phyloP scores from a whole-genome alignment of 768 basidiomycete genomes.

The Suillus cothurnatus region DNA sequence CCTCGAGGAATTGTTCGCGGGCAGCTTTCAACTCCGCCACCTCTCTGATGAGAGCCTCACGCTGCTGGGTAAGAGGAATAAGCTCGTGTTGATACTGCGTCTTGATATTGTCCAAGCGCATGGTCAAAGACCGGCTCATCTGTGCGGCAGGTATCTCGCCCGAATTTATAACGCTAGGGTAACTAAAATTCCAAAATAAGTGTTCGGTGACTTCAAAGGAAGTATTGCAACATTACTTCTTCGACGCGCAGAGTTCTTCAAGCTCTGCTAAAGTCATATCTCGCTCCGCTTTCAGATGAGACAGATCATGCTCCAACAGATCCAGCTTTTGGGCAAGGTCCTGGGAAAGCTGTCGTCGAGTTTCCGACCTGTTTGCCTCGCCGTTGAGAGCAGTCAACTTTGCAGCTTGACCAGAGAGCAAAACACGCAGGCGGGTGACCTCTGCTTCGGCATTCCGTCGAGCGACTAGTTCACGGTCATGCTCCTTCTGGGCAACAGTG shows the following conservation, averaged over 20 bases:
- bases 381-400: conserved; percentile 83
- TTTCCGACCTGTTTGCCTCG: conserved; percentile 75
- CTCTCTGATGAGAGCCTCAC: conserved; percentile 77
- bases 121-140: conserved; percentile 73
- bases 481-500: conserved; percentile 91
- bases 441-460: conserved; percentile 92
- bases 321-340: conserved; percentile 78
- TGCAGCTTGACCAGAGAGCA: conserved; percentile 89
- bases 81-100: conserved; percentile 87
- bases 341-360: conserved; percentile 75
- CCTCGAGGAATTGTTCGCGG: conserved; percentile 86
- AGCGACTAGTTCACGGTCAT: conserved; percentile 86
- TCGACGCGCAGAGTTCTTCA: conserved; percentile 80
- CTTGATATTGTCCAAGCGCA: conserved; percentile 85
- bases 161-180: conserved; percentile 26
- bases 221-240: conserved; percentile 49
- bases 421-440: conserved; percentile 79
- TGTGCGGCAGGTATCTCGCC: conserved; percentile 43
- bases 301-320: conserved; percentile 82
- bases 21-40: conserved; percentile 85
- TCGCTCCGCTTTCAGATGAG: conserved; percentile 84
- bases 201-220: conserved; percentile 18
- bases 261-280: conserved; percentile 93
- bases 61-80: conserved; percentile 78
- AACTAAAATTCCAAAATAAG: conserved; percentile 24